Evolutionary conservation across 2,329 filamentous ascomycete species (phyloP).

Genomic region (Chrysoporthe deuterocubensis): DNA sequence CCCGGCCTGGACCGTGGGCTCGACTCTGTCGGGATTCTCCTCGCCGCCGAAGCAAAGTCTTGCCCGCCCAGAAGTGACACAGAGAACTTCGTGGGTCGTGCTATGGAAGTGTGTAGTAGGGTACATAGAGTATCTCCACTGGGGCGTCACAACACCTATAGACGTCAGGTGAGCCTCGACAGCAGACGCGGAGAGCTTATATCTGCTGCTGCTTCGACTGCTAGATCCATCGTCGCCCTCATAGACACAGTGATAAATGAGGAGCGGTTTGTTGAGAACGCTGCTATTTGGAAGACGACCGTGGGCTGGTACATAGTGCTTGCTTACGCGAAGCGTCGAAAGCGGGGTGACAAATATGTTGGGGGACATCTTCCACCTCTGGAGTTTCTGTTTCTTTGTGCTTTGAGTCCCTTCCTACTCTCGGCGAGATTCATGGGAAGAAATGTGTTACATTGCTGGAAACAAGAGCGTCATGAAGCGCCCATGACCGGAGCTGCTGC

Average conservation of each 20-base stretch:
- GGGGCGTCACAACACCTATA: conserved; percentile 60
- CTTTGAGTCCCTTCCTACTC: neutral
- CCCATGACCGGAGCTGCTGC: no score
- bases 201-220: conserved; percentile 1
- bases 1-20: conserved; percentile 56
- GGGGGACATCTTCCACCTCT: neutral
- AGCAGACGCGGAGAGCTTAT: conserved; percentile 44
- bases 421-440: no score
- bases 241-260: conserved; percentile 69
- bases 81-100: conserved; percentile 69
- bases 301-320: conserved; percentile 62
- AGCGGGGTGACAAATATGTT: conserved; percentile 40
- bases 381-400: no score
- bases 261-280: conserved; percentile 63
- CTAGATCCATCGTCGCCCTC: conserved; percentile 30
- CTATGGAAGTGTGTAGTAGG: conserved; percentile 68
- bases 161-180: conserved; percentile 60
- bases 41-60: conserved; percentile 70
- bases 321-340: conserved; percentile 57
- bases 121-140: conserved; percentile 75
- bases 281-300: conserved; percentile 66
- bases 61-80: conserved; percentile 61
- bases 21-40: conserved; percentile 59
- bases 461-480: no score
- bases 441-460: no score